These are phyloP conservation scores for Akanthomyces dipterigenus DNA, from an alignment of 2,329 filamentous ascomycete species.

Conservation along the genomic window DNA sequence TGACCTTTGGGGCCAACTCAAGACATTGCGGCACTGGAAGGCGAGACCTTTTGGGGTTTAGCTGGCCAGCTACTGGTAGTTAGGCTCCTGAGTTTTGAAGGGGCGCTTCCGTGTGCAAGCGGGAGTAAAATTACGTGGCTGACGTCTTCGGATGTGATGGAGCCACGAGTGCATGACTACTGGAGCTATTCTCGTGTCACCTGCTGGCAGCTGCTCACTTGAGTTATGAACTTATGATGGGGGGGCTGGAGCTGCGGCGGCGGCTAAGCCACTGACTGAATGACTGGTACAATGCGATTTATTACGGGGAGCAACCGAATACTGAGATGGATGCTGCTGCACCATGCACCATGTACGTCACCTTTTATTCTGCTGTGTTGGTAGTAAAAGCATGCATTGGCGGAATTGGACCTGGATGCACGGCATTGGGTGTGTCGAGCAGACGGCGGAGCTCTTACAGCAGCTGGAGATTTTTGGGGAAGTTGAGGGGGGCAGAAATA, in stretches of 20 bases:
- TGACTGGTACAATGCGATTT: not conserved
- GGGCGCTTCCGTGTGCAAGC: not conserved
- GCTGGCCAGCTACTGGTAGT: not conserved
- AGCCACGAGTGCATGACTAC: not conserved
- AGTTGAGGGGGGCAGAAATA: not conserved
- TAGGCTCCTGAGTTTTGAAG: not conserved
- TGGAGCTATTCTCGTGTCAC: not conserved
- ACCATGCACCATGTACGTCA: not conserved
- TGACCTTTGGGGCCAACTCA: not conserved
- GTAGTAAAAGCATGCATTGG: constrained; percentile 2
- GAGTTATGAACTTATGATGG: not conserved
- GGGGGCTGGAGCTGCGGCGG: not conserved
- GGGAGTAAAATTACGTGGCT: constrained; percentile 11
- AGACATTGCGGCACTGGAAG: not conserved
- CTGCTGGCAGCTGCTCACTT: not conserved
- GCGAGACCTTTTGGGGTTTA: not conserved
- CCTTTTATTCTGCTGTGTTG: not conserved
- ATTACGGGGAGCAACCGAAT: not conserved
- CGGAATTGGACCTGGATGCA: not conserved
- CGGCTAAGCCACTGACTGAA: not conserved
- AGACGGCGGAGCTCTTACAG: not conserved
- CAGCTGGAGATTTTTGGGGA: not conserved
- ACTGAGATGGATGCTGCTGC: not conserved
- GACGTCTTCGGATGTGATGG: constrained; percentile 6
- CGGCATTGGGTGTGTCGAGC: not conserved